These are phyloP conservation scores for Haemoproteus tartakovskyi DNA, from an alignment of 169 alveolate genomes.

Conservation along the genomic window DNA sequence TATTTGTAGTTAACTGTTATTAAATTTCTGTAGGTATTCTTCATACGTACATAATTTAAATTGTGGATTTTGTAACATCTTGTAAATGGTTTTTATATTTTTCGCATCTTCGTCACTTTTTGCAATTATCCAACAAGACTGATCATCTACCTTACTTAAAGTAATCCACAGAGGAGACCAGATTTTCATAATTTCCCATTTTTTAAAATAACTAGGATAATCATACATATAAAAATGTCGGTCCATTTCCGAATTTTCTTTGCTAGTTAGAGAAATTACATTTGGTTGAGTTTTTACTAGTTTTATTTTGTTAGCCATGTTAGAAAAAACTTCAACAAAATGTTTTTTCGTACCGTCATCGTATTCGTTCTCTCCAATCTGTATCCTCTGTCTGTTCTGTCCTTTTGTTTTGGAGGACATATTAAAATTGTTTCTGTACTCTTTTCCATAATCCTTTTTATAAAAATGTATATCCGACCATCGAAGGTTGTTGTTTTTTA, in stretches of 20 bases:
- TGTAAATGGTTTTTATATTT: slow-evolving; percentile 76
- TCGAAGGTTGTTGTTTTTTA: slow-evolving; percentile 56
- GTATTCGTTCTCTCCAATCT: too few relatives aligned
- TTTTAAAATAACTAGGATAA: slow-evolving; percentile 82
- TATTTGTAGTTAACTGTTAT: too few relatives aligned
- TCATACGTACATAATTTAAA: slow-evolving; percentile 78
- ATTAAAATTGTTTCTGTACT: not conserved
- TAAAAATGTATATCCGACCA: slow-evolving; percentile 57
- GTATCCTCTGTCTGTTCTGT: too few relatives aligned
- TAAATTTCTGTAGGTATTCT: slow-evolving; percentile 63
- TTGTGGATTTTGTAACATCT: slow-evolving; percentile 81
- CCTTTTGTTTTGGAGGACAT: too few relatives aligned
- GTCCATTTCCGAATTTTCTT: slow-evolving; percentile 79
- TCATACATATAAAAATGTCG: slow-evolving; percentile 83
- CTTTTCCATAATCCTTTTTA: slow-evolving; percentile 8
- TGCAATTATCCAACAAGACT: slow-evolving; percentile 85
- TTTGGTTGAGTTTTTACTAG: slow-evolving; percentile 85
- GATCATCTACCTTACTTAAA: slow-evolving; percentile 77
- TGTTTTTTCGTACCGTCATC: slow-evolving; percentile 4
- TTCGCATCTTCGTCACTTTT: slow-evolving; percentile 83
- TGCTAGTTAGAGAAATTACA: slow-evolving; percentile 74
- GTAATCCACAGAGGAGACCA: slow-evolving; percentile 87
- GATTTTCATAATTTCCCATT: slow-evolving; percentile 87
- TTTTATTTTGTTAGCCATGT: slow-evolving; percentile 71
- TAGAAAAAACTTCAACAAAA: slow-evolving; percentile 53